Evolutionary conservation across 2,329 filamentous ascomycete genomes (phyloP), one percentile per base, ranked within the genome.

Genomic region (Chrysoporthe austroafricana): DNA sequence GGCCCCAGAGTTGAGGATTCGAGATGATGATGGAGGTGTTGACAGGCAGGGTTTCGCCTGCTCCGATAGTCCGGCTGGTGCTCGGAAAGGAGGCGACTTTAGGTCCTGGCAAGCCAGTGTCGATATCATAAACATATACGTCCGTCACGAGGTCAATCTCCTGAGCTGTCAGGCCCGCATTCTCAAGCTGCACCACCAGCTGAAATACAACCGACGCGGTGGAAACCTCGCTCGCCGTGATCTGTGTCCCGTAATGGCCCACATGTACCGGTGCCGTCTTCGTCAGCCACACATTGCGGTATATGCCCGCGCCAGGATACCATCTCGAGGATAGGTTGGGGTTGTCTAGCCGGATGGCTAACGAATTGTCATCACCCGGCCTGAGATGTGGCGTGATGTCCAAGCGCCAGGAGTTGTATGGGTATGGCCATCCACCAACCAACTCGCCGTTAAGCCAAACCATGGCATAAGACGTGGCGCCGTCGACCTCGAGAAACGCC

Each of bases 271-370:
- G 73, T 46, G 81, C 74, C 13, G 81, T 80, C 66, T 82, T 85
- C 46, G 81, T 80, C 18, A 87, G 77, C 84, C 84, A 87, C 4
- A 86, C 77, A 67, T 85, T 85, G 1, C 84, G 80, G 71, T 86
- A 86, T 16, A 87, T 76, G 0, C 84, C 85, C 14, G 77, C 84
- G 16, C 85, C 84, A 4, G 84, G 84, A 69, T 86, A 87, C 83
- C 83, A 87, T 2, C 84, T 79, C 2, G 84, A 83, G 1, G 79
- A 82, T 18, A 84, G 77, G 0, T 80, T 50, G 0, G 80, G 77
- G 68, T 86, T 85, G 60, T 87, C 84, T 2, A 86, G 70, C 0
- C 85, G 81, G 48, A 87, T 83, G 1, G 84, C 84, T 0, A 86
- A 74, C 39, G 77, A 67, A 62, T 86, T 84, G 11, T 75, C 74